Evolutionary conservation across 768 basidiomycete genomes (phyloP), one percentile per base, ranked within the genome.

Genomic region (Leccinum longicurvipes): DNA sequence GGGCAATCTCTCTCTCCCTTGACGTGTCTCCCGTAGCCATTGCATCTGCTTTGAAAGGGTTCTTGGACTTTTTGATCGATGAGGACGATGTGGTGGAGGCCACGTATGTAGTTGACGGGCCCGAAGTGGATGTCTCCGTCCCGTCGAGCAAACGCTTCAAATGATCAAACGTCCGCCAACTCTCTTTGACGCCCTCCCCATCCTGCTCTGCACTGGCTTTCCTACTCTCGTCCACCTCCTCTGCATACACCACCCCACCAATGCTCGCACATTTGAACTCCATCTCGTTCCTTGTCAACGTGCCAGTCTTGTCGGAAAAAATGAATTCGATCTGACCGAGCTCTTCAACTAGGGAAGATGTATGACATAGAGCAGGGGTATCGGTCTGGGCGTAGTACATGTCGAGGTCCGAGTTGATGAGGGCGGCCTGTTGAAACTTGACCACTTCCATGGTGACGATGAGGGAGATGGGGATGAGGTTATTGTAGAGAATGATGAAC

Each of bases 361-460:
- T 99, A n/a, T 96, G 85, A 66, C 97, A 98, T 23, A 98, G 79
- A 0, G 97, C 97, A 0, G 97, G 94, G 0, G 96, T 98, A 68
- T 99, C 97, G 0, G 96, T 97, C 56, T 77, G 85, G 11, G 88
- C 84, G 70, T 98, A 89, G 74, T 99, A 99, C 96, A 99, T 98
- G 75, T 99, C 97, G 50, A 96, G 83, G 72, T 96, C 97, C 24
- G 84, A 93, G 72, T 98, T 99, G 79, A 99, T 99, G 51, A 98
- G 81, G 32, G 91, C 89, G 1, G 97, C 95, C 75, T 98, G 97
- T 70, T 97, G 94, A 67, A 89, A 98, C 71, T 98, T 98, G 76
- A 99, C 97, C 31, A 98, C 90, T 76, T 99, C 97, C 89, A 98
- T 98, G 4, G 97, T 98, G 63, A 99, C 97, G 64, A 98, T 96